A percentile compares a stretch with the other conserved stretches of the same genome.
Evolutionary conservation across 192 early-diverging fungal species (phyloP).

Genomic region (Kickxella alabastrina): DNA sequence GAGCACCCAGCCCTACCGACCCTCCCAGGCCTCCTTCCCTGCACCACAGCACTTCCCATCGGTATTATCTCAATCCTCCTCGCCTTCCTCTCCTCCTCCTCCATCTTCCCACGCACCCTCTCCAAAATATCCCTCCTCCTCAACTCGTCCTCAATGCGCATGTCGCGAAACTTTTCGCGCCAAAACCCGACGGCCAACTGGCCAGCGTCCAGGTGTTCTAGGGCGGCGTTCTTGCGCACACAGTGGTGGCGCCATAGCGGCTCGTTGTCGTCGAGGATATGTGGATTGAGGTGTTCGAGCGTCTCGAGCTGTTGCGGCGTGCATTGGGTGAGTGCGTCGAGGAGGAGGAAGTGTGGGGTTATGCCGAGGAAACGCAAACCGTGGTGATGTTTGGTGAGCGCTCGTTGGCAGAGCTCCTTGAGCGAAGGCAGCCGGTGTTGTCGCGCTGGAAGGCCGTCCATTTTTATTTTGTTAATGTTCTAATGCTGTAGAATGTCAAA

Average conservation of each 20-base stretch:
- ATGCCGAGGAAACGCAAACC: constrained; percentile 26
- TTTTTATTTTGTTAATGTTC: too few species aligned
- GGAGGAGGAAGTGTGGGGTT: constrained; percentile 32
- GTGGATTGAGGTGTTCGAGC: constrained; percentile 41
- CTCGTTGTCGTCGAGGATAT: constrained; percentile 40
- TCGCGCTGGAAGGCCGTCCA: too few species aligned
- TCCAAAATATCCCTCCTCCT: constrained; percentile 34
- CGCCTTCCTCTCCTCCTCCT: constrained; percentile 22
- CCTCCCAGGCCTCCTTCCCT: not conserved
- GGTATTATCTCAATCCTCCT: constrained; percentile 25
- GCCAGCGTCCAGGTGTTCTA: not conserved
- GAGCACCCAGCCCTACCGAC: constrained; percentile 5
- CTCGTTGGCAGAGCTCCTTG: constrained; percentile 37
- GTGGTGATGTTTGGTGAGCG: constrained; percentile 3
- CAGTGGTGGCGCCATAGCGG: constrained; percentile 30
- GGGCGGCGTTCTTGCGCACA: constrained; percentile 12
- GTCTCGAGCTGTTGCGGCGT: constrained; percentile 38
- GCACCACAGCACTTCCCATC: not conserved
- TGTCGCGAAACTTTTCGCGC: constrained; percentile 29
- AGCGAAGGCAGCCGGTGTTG: constrained; percentile 22
- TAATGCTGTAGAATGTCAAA: too few species aligned
- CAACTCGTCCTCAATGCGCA: constrained; percentile 28
- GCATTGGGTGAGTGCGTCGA: constrained; percentile 29
- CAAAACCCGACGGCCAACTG: constrained; percentile 10
- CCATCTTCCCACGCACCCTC: constrained; percentile 25